These are phyloP conservation scores for Blumeriella jaapii DNA, from an alignment of 2,329 filamentous ascomycete species.

Conservation along the genomic window DNA sequence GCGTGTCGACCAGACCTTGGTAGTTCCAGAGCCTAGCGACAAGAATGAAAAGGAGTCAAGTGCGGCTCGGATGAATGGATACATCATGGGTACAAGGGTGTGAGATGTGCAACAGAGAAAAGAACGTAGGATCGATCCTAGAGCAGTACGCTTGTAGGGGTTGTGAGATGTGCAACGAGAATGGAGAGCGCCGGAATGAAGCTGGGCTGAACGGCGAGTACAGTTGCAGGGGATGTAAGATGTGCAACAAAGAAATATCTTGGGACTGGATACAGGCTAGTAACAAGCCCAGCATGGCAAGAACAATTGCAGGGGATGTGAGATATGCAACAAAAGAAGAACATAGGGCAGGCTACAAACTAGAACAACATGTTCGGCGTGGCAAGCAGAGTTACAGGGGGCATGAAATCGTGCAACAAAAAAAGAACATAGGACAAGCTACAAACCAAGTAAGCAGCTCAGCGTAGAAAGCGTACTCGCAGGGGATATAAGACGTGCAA, in stretches of 20 bases:
- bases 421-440: neutral
- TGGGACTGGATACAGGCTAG: neutral
- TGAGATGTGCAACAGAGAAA: neutral
- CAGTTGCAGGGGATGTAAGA: neutral
- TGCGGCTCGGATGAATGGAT: no score
- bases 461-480: no score
- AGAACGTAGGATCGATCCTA: no score
- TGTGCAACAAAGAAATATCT: slow-evolving; percentile 1
- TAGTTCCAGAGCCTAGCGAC: no score
- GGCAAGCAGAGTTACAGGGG: no score
- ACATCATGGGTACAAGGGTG: neutral
- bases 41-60: no score
- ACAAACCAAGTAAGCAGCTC: neutral
- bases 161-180: slow-evolving; percentile 3
- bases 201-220: neutral
- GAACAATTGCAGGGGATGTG: neutral
- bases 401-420: neutral
- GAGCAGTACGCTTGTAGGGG: slow-evolving; percentile 1
- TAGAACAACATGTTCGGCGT: no score
- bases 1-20: no score
- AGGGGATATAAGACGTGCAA: slow-evolving; percentile 9
- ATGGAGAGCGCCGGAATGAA: neutral
- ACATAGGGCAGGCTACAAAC: no score
- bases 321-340: slow-evolving; percentile 1
- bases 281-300: no score